Percentiles rank a stretch among this genome's conserved stretches.
Conservation (phyloP, 2,329 filamentous ascomycete genomes). For the Epichloe coenophiala region DNA sequence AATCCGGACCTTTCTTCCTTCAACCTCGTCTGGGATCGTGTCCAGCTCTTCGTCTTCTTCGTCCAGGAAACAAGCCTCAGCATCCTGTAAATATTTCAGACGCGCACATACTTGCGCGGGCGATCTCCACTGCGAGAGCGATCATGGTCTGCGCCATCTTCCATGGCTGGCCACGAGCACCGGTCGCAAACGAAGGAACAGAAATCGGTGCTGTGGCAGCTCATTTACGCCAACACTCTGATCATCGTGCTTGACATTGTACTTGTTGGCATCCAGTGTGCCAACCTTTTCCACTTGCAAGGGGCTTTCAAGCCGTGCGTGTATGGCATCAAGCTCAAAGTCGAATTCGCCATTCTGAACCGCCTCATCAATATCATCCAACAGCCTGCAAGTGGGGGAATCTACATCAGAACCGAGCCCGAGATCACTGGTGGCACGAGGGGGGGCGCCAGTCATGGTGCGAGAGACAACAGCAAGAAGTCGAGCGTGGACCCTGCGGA, state of each 20-base stretch:
- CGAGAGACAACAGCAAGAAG: not conserved
- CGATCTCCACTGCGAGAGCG: slow-evolving; percentile 5
- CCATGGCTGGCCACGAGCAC: slow-evolving; percentile 19
- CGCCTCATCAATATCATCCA: slow-evolving; percentile 19
- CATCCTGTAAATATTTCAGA: slow-evolving; percentile 30
- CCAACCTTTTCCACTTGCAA: slow-evolving; percentile 22
- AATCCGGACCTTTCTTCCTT: slow-evolving; percentile 11
- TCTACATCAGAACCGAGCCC: not conserved
- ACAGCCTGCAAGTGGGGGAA: not conserved
- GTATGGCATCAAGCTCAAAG: slow-evolving; percentile 26
- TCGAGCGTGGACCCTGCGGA: not conserved
- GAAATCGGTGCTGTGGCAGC: slow-evolving; percentile 18
- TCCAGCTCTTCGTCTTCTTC: slow-evolving; percentile 40
- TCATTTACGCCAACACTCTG: slow-evolving; percentile 31
- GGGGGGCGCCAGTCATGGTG: not conserved
- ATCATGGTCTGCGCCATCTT: slow-evolving; percentile 28
- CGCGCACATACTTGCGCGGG: slow-evolving; percentile 7
- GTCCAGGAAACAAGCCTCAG: slow-evolving; percentile 38
- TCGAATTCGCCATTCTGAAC: slow-evolving; percentile 27
- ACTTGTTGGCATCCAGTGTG: slow-evolving; percentile 24
- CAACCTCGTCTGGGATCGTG: slow-evolving; percentile 32
- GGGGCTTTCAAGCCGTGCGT: slow-evolving; percentile 24
- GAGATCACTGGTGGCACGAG: not conserved
- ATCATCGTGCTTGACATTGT: slow-evolving; percentile 32
- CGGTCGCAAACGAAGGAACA: slow-evolving; percentile 9